Evolutionary conservation across 75 land plant genomes (phyloP).

Genomic region (Picea glauca): DNA sequence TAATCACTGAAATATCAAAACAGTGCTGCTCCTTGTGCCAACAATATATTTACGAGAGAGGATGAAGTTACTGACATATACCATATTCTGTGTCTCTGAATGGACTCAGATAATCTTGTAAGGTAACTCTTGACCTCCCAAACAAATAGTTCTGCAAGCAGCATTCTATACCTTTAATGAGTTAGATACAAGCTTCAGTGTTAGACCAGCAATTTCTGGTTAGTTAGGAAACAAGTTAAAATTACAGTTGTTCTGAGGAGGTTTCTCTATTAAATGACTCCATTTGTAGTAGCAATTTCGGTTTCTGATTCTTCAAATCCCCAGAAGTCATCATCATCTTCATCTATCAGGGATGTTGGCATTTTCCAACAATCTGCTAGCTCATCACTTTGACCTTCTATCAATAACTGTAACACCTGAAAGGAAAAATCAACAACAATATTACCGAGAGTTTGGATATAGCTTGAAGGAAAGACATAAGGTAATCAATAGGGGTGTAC

Average conservation of each 20-base stretch:
- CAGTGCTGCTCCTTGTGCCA: background rate
- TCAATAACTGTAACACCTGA: slow-evolving; percentile 10
- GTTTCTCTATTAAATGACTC: background rate
- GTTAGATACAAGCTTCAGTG: background rate
- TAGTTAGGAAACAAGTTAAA: background rate
- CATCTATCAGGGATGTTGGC: slow-evolving; percentile 5
- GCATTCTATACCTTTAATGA: background rate
- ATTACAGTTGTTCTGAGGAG: background rate
- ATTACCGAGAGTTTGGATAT: background rate
- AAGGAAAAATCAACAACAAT: background rate
- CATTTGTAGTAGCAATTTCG: background rate
- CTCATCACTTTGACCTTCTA: slow-evolving; percentile 10
- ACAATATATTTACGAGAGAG: background rate
- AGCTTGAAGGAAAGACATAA: background rate
- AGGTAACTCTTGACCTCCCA: background rate
- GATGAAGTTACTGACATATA: background rate
- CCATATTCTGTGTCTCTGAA: slow-evolving; percentile 6
- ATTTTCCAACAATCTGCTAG: slow-evolving; percentile 6
- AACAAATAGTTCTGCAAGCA: background rate
- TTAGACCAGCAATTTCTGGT: background rate
- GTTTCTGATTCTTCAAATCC: slow-evolving; percentile 6
- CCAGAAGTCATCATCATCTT: slow-evolving; percentile 11
- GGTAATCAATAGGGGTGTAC: background rate
- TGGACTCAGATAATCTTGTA: background rate
- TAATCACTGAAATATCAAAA: background rate